Evolutionary conservation across 164 flowering plant species (phyloP).

Genomic region (Buxus sempervirens): DNA sequence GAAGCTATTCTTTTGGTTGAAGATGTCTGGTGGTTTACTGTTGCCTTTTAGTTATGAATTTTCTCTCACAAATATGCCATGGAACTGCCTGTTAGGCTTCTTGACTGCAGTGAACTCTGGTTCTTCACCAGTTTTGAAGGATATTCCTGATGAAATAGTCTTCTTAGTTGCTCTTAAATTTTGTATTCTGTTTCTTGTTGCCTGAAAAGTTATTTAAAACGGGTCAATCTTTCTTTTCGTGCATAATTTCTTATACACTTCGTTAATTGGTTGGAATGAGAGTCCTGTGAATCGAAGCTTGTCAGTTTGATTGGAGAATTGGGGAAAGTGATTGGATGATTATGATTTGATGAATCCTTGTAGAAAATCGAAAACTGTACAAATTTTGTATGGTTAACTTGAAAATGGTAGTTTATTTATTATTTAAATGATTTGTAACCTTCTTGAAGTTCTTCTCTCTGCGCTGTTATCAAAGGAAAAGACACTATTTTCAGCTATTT

Average conservation of each 20-base stretch:
- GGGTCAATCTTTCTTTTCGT: too few relatives aligned
- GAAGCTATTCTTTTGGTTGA: not conserved
- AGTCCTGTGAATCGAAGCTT: too few relatives aligned
- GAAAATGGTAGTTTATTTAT: not conserved
- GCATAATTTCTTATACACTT: not conserved
- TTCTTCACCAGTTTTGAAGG: too few relatives aligned
- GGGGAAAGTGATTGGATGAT: not conserved
- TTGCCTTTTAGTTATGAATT: not conserved
- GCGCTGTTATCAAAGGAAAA: not conserved
- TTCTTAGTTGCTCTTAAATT: not conserved
- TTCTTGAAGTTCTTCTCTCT: not conserved
- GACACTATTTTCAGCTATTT: not conserved
- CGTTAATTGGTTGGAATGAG: too few relatives aligned
- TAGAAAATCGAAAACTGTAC: not conserved
- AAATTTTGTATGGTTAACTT: not conserved
- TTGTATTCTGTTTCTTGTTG: not conserved
- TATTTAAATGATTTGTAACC: not conserved
- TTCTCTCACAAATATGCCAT: too few relatives aligned
- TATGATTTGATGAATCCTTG: not conserved
- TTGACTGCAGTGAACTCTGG: too few relatives aligned
- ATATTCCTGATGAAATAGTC: too few relatives aligned
- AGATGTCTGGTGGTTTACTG: not conserved
- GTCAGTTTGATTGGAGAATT: not conserved
- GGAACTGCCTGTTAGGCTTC: too few relatives aligned
- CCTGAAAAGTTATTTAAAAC: not conserved